phyloP scores from a whole-genome alignment of 2,329 filamentous ascomycete genomes.

The Cytospora paraplurivora region DNA sequence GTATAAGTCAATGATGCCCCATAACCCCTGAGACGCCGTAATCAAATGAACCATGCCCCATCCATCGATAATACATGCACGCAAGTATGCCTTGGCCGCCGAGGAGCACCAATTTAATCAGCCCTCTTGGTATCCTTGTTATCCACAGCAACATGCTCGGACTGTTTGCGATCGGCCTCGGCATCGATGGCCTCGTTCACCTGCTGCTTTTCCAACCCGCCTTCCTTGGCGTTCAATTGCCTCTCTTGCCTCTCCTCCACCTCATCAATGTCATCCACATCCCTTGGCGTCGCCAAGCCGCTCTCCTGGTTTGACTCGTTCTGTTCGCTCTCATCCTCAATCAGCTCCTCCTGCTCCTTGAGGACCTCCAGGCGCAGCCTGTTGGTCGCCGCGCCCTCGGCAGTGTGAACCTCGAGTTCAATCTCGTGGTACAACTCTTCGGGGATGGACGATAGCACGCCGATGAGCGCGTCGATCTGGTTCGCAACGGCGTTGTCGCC shows the following conservation, averaged over 20 bases:
- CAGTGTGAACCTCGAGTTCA: conserved; percentile 94
- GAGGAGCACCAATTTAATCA: conserved; percentile 18
- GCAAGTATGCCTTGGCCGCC: neutral
- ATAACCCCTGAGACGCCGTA: conserved; percentile 9
- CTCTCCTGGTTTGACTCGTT: conserved; percentile 77
- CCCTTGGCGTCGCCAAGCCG: conserved; percentile 75
- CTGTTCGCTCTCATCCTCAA: conserved; percentile 95
- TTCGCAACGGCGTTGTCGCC: conserved; percentile 79
- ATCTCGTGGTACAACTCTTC: conserved; percentile 99
- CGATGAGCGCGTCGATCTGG: conserved; percentile 90
- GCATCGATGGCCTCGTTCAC: conserved; percentile 58
- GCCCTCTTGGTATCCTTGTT: conserved; percentile 45
- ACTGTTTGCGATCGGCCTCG: conserved; percentile 53
- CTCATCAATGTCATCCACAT: conserved; percentile 92
- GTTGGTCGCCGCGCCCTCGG: conserved; percentile 96
- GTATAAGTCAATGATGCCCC: conserved; percentile 1
- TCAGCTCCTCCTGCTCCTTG: conserved; percentile 97
- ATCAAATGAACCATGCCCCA: neutral
- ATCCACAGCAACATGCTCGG: conserved; percentile 37
- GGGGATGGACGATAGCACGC: conserved; percentile 90
- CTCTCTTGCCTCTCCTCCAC: conserved; percentile 70
- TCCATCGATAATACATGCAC: neutral
- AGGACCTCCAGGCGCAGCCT: conserved; percentile 98
- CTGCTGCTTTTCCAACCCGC: conserved; percentile 47
- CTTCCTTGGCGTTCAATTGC: conserved; percentile 50